Base-by-base conservation (phyloP, 768 basidiomycete genomes). In the Leccinum truebloodii region DNA sequence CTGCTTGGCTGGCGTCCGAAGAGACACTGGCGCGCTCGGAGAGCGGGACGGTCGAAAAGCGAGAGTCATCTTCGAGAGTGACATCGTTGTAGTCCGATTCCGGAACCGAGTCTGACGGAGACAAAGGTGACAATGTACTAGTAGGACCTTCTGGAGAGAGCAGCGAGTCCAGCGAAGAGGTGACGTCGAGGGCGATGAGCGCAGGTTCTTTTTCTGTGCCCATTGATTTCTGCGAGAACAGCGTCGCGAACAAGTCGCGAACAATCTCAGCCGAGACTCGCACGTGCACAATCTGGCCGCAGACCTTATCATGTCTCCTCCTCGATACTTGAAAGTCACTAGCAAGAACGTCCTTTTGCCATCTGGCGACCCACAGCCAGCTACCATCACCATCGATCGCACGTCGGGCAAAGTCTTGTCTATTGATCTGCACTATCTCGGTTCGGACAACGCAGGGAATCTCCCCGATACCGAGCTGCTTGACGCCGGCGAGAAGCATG, bases 71-170 rank as follows among this genome's bases (percentile, higher is more conserved):
- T 63, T 76, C 83, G 65, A 74, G 62, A n/a, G 63, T 57, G 49
- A 86, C 78, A 58, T 90, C 87, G 63, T 87, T 88, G 65, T 87
- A 82, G 64, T 88, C 88, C 18, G 86, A 81, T 54, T 81, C 81
- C 4, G 83, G 79, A 28, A 82, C 69, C 22, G 85, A 87, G 56
- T 76, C 75, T 70, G 64, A 66, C 18, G 72, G 69, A 51, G 71
- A 72, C 57, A 67, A 63, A 59, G 55, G 65, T 63, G 61, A 61
- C 59, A 76, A 77, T 51, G 70, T 9, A 30, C 30, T 30, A 30
- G 30, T 58, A 52, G 70, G 60, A 54, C 70, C 65, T 54, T 80
- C 74, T 12, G 85, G 83, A 35, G 84, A 85, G 60, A 86, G 79
- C 44, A 86, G 63, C 26, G 82, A 77, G 59, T 82, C 81, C 52